These are phyloP conservation scores for Penicillium arizonense DNA, from an alignment of 495 filamentous ascomycete genomes.

Conservation along the genomic window DNA sequence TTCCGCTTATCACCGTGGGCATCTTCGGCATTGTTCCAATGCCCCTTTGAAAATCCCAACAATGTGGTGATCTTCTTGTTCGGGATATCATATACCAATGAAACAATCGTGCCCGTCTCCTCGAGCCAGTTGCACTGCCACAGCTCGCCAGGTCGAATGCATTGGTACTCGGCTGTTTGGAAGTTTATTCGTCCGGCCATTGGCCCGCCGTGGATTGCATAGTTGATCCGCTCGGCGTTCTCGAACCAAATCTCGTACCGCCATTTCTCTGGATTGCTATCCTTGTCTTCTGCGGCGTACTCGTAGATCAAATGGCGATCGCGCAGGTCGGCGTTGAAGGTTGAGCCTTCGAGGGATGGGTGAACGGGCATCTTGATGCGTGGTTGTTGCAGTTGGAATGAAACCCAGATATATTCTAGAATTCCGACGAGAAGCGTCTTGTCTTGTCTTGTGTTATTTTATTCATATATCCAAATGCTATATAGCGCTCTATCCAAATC, in stretches of 20 bases:
- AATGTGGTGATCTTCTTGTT: conserved; percentile 29
- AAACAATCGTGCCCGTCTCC: conserved; percentile 40
- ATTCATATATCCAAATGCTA: too few species aligned
- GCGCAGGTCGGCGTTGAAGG: conserved; percentile 34
- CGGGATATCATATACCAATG: conserved; percentile 37
- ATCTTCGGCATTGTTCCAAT: conserved; percentile 34
- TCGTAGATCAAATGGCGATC: conserved; percentile 44
- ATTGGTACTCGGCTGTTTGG: conserved; percentile 38
- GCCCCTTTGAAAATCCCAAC: conserved; percentile 37
- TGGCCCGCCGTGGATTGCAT: conserved; percentile 41
- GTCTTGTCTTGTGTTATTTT: too few species aligned
- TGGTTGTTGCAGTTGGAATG: neutral
- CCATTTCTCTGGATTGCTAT: conserved; percentile 39
- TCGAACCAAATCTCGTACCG: conserved; percentile 47
- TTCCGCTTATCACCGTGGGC: conserved; percentile 42
- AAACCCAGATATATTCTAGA: neutral
- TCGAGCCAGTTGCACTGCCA: conserved; percentile 45
- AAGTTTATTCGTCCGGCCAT: conserved; percentile 41
- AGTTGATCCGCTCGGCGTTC: conserved; percentile 38
- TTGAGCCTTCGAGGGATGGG: conserved; percentile 19
- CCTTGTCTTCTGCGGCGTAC: conserved; percentile 27
- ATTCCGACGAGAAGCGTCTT: neutral
- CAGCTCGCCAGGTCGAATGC: conserved; percentile 36
- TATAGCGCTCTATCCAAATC: too few species aligned
- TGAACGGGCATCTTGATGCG: conserved; percentile 25